Base-by-base conservation (phyloP, 768 basidiomycete species). In the Pleurotus citrinopileatus region DNA sequence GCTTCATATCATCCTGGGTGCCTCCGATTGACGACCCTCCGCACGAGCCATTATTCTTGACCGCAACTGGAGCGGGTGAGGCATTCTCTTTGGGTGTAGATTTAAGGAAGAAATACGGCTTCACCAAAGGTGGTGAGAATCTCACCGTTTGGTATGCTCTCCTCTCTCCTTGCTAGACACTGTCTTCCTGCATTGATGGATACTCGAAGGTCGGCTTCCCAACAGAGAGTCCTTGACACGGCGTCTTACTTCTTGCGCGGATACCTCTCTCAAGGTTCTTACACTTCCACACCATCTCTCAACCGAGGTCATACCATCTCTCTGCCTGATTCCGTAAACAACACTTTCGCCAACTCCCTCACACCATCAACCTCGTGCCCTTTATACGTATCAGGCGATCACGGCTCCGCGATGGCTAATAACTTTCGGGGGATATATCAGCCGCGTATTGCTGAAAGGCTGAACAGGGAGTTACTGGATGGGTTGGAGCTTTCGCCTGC, bases 211-310 rank as follows among this genome's bases (percentile, higher is more conserved):
- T 61, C 74, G 27, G 75, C 74, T 0, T 59, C 63, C 1, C 71
- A 77, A 57, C 75, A 76, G 52, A 72, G 75, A 22, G 67, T 69
- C 4, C 50, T 76, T 10, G 76, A 75, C 54, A 77, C 75, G 2
- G 70, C 74, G 1, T 65, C 64, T 0, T 73, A 66, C 56, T 76
- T 75, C 54, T 9, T 72, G 0, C 66, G 69, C 3, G 76, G 76
- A 2, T 76, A 76, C 53, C 68, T 77, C 26, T 70, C 73, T 0
- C 70, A 72, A 37, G 76, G 76, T 2, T 72, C 72, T 52, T 77
- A 75, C 48, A 55, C 70, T 22, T 55, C 65, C 12, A 42, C 59
- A 6, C 61, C 66, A 0, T 51, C 55, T 3, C 52, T 57, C 22
- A 75, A 76, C 57, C 67, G 73, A 17, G 75, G 67, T 0, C 61